Evolutionary conservation across 257 asterid genomes (phyloP).

Genomic region (Mitragyna speciosa): DNA sequence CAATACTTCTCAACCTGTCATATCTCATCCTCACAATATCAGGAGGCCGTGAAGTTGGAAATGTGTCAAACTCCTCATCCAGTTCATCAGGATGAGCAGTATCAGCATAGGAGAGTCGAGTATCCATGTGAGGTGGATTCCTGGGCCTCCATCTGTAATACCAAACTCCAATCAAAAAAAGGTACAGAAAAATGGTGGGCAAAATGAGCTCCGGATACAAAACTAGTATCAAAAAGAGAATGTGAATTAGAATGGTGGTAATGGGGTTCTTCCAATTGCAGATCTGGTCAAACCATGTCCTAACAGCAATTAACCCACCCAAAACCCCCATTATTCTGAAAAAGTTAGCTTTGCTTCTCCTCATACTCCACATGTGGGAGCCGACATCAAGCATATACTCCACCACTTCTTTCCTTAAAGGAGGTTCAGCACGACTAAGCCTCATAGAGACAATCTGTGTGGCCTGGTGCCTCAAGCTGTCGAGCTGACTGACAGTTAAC

Average conservation of each 20-base stretch:
- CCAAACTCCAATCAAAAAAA: conserved; percentile 53
- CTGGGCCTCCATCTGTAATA: conserved; percentile 57
- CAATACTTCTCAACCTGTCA: conserved; percentile 50
- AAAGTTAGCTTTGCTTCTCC: conserved; percentile 59
- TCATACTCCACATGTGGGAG: conserved; percentile 63
- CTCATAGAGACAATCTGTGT: conserved; percentile 49
- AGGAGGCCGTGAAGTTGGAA: conserved; percentile 46
- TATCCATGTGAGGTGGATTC: conserved; percentile 57
- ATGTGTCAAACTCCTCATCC: conserved; percentile 57
- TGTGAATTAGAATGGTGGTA: conserved; percentile 48
- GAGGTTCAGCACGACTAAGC: conserved; percentile 55
- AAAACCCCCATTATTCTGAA: conserved; percentile 53
- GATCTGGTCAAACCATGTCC: conserved; percentile 55
- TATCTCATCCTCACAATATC: conserved; percentile 53
- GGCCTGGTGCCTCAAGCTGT: conserved; percentile 56
- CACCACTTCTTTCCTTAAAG: conserved; percentile 48
- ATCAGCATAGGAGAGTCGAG: conserved; percentile 50
- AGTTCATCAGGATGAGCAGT: conserved; percentile 48
- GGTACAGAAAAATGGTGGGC: conserved; percentile 51
- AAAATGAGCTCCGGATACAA: conserved; percentile 51
- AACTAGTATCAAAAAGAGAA: conserved; percentile 45
- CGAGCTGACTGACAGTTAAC: conserved; percentile 45
- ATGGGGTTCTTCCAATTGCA: conserved; percentile 57
- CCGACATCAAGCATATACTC: conserved; percentile 56
- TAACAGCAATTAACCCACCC: conserved; percentile 43